Evolutionary conservation across 2,329 filamentous ascomycete species (phyloP).

Genomic region (Fusarium continuum): DNA sequence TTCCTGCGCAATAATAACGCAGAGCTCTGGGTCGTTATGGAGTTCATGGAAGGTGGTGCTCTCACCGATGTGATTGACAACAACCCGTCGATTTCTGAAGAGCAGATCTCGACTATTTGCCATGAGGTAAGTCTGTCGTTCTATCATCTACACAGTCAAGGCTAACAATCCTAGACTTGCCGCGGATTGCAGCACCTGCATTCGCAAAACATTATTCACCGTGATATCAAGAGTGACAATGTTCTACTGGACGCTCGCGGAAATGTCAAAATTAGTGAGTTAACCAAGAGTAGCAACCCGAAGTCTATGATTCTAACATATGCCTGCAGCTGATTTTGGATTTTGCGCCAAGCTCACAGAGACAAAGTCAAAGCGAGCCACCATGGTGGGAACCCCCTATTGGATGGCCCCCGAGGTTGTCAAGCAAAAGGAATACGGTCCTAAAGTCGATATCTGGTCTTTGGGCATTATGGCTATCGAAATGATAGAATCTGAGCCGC

Average conservation of each 20-base stretch:
- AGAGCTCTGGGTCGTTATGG: conserved; percentile 99
- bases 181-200: conserved; percentile 94
- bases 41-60: conserved; percentile 99
- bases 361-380: conserved; percentile 94
- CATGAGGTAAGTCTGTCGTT: conserved; percentile 74
- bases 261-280: conserved; percentile 96
- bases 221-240: conserved; percentile 99
- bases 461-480: conserved; percentile 99
- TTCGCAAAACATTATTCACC: conserved; percentile 95
- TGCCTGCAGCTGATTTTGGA: conserved; percentile 86
- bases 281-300: neutral
- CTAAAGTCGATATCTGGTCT: conserved; percentile 99
- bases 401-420: conserved; percentile 99
- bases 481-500: conserved; percentile 99
- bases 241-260: conserved; percentile 92
- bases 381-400: conserved; percentile 99
- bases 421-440: conserved; percentile 98
- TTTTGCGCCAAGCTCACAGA: conserved; percentile 99
- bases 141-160: conserved; percentile 4
- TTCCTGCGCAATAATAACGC: conserved; percentile 94
- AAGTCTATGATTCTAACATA: conserved; percentile 24
- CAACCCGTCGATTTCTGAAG: conserved; percentile 91
- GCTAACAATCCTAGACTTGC: conserved; percentile 75
- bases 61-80: conserved; percentile 99
- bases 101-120: conserved; percentile 98